phyloP scores from a whole-genome alignment of 2,329 filamentous ascomycete species.

The Dactylellina parvicollis region DNA sequence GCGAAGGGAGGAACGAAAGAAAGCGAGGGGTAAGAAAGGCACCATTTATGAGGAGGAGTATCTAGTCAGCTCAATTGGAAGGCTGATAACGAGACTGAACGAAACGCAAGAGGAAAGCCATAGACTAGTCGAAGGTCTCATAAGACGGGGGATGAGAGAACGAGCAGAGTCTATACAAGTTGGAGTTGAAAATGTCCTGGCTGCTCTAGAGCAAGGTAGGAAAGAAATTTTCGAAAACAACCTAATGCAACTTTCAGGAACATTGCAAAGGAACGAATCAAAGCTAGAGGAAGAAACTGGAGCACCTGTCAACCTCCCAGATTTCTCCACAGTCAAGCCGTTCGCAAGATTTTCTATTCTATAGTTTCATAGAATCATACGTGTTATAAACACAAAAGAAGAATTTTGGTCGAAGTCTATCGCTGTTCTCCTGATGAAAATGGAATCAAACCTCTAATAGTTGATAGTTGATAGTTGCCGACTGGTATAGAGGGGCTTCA shows the following conservation, averaged over 20 bases:
- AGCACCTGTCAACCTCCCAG: conserved; percentile 20
- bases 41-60: conserved; percentile 99
- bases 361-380: not conserved
- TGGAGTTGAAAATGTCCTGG: conserved; percentile 77
- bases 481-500: too few species aligned
- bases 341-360: conserved; percentile 30
- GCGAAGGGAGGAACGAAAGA: conserved; percentile 90
- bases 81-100: conserved; percentile 85
- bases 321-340: conserved; percentile 31
- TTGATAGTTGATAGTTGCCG: too few species aligned
- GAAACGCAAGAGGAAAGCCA: conserved; percentile 76
- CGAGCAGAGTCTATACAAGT: conserved; percentile 80
- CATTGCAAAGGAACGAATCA: conserved; percentile 55
- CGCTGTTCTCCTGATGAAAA: too few species aligned
- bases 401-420: too few species aligned
- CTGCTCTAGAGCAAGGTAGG: conserved; percentile 64
- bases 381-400: too few species aligned
- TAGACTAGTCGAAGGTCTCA: conserved; percentile 77
- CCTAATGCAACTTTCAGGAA: conserved; percentile 53
- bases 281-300: conserved; percentile 53
- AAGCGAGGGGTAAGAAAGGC: conserved; percentile 91
- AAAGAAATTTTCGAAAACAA: conserved; percentile 73
- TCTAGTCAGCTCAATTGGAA: conserved; percentile 83
- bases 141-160: conserved; percentile 86
- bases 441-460: too few species aligned